phyloP scores from a whole-genome alignment of 2,329 filamentous ascomycete genomes.

The Arthrobotrys conoides region DNA sequence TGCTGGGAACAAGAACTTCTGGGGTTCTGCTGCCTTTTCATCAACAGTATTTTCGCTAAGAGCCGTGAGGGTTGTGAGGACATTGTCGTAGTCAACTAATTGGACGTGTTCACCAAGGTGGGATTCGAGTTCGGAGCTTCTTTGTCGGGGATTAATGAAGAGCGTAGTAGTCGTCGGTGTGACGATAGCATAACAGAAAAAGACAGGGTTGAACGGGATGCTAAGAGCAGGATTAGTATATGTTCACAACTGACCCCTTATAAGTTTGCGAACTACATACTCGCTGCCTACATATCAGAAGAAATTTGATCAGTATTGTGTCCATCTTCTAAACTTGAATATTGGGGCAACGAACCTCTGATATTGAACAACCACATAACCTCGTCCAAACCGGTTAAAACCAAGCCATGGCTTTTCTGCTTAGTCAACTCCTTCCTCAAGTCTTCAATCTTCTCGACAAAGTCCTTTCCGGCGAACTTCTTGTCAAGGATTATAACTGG shows the following conservation, averaged over 20 bases:
- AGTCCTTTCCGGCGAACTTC: constrained; percentile 84
- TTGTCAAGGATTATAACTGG: constrained; percentile 79
- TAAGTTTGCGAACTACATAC: not conserved
- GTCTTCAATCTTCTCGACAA: constrained; percentile 84
- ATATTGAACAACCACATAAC: constrained; percentile 99
- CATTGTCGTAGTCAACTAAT: constrained; percentile 84
- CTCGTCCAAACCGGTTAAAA: constrained; percentile 95
- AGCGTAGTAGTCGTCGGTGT: constrained; percentile 82
- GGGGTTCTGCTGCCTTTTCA: constrained; percentile 65
- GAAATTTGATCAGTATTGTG: not conserved
- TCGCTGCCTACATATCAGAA: constrained; percentile 43
- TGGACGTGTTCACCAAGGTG: constrained; percentile 80
- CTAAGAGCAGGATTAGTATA: constrained; percentile 65
- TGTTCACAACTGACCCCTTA: not conserved
- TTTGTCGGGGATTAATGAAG: constrained; percentile 85
- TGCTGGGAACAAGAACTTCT: constrained; percentile 84
- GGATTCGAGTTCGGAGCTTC: constrained; percentile 77
- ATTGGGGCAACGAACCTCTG: constrained; percentile 76
- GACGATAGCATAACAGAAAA: constrained; percentile 94
- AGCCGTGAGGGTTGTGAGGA: constrained; percentile 81
- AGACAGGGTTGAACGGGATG: constrained; percentile 97
- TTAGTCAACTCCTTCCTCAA: constrained; percentile 92
- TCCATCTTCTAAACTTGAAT: not conserved
- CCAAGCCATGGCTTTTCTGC: constrained; percentile 87
- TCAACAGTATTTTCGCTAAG: constrained; percentile 70